A percentile compares a stretch with the other conserved stretches of the same genome.
Evolutionary conservation across 495 filamentous ascomycete genomes (phyloP).

Genomic region (Penicilliopsis zonata): DNA sequence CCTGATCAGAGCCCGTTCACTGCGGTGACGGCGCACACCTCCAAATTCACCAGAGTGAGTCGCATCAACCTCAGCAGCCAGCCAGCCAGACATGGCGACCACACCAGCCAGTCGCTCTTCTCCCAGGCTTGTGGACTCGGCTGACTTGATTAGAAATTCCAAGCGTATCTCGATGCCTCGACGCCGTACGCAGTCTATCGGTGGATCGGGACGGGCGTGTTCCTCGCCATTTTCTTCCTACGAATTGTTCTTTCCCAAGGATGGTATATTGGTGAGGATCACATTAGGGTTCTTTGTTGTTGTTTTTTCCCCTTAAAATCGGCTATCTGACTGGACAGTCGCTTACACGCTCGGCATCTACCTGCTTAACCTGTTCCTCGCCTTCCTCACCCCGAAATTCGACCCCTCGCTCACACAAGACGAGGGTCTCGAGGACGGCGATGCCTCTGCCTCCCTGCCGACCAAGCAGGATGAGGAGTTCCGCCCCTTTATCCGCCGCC

Average conservation of each 20-base stretch:
- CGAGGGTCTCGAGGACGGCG: constrained; percentile 90
- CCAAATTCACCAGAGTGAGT: constrained; percentile 55
- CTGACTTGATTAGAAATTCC: constrained; percentile 59
- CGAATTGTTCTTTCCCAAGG: constrained; percentile 86
- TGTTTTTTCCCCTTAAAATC: too few relatives aligned
- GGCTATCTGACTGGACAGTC: constrained; percentile 57
- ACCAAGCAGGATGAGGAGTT: constrained; percentile 96
- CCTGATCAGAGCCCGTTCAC: constrained; percentile 74
- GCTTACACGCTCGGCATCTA: constrained; percentile 98
- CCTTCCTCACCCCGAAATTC: constrained; percentile 97
- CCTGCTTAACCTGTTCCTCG: constrained; percentile 97
- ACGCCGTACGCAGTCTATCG: constrained; percentile 80
- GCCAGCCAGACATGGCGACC: constrained; percentile 2
- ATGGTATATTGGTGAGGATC: constrained; percentile 98
- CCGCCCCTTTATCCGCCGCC: constrained; percentile 85
- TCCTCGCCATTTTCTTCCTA: constrained; percentile 71
- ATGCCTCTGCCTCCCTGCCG: constrained; percentile 58
- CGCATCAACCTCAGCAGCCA: constrained; percentile 2
- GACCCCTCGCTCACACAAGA: constrained; percentile 93
- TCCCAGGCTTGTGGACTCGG: constrained; percentile 4
- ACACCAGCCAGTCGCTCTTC: too few relatives aligned
- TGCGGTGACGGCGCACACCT: constrained; percentile 75
- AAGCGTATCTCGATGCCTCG: constrained; percentile 84
- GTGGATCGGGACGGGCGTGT: constrained; percentile 69
- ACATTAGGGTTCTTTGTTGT: too few relatives aligned